These are phyloP conservation scores for Talaromyces trachyspermus DNA, from an alignment of 495 filamentous ascomycete species.

Conservation along the genomic window DNA sequence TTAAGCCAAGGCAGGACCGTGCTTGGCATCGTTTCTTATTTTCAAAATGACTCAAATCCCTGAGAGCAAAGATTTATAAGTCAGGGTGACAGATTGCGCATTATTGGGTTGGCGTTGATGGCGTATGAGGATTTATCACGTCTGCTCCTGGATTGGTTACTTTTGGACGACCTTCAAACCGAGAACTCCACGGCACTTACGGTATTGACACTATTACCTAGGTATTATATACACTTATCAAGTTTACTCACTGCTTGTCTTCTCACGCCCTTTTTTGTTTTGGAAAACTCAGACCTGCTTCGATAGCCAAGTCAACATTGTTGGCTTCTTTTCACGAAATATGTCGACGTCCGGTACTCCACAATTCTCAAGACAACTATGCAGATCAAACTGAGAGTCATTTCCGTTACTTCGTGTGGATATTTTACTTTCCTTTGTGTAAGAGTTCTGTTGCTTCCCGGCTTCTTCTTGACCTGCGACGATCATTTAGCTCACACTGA, in stretches of 20 bases:
- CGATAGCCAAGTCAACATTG: neutral
- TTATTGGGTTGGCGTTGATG: constrained; percentile 8
- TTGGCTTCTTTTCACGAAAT: neutral
- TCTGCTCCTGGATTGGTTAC: constrained; percentile 1
- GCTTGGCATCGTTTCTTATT: constrained; percentile 5
- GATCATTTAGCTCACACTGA: neutral
- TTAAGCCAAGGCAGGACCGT: constrained; percentile 30
- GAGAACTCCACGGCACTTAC: constrained; percentile 1
- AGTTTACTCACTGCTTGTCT: too few species aligned
- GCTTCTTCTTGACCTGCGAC: too few species aligned
- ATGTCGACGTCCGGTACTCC: too few species aligned
- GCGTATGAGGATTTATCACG: constrained; percentile 2
- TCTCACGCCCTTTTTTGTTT: too few species aligned
- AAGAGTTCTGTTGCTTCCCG: too few species aligned
- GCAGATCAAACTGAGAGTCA: too few species aligned
- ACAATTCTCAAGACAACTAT: too few species aligned
- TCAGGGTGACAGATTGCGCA: constrained; percentile 4
- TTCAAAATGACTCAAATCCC: neutral
- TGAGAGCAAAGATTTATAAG: neutral
- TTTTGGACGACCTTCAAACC: constrained; percentile 1
- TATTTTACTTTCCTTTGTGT: constrained; percentile 4
- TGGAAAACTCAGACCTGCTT: too few species aligned
- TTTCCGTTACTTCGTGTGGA: constrained; percentile 1
- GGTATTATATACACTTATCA: too few species aligned
- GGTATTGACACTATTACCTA: neutral